phyloP scores from a whole-genome alignment of 345 rosid genomes.

The Stellera chamaejasme region DNA sequence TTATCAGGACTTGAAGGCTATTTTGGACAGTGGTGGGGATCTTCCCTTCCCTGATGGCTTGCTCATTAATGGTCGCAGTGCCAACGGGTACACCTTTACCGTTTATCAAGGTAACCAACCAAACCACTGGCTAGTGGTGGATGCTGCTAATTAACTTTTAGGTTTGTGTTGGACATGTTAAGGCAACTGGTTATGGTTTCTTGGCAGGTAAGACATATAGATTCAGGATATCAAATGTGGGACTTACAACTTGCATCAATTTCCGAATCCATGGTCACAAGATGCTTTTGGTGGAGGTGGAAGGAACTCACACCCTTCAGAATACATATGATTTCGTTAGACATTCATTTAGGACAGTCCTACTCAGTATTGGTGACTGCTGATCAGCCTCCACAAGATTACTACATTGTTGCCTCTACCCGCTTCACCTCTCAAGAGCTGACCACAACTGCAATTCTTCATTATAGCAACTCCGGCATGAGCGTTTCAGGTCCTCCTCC shows the following conservation, averaged over 20 bases:
- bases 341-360: slow-evolving; percentile 69
- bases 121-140: neutral
- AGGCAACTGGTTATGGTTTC: neutral
- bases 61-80: slow-evolving; percentile 53
- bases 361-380: slow-evolving; percentile 63
- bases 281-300: slow-evolving; percentile 65
- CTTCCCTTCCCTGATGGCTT: slow-evolving; percentile 64
- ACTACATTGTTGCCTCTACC: slow-evolving; percentile 54
- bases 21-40: slow-evolving; percentile 39
- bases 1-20: slow-evolving; percentile 47
- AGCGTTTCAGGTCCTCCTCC: slow-evolving; percentile 53
- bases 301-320: slow-evolving; percentile 73
- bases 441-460: slow-evolving; percentile 49
- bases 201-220: slow-evolving; percentile 60
- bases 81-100: slow-evolving; percentile 39
- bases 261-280: slow-evolving; percentile 81
- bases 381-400: slow-evolving; percentile 59
- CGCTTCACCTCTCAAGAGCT: slow-evolving; percentile 56
- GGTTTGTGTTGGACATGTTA: neutral
- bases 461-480: slow-evolving; percentile 52
- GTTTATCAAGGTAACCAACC: slow-evolving; percentile 50
- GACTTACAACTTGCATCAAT: slow-evolving; percentile 54
- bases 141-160: neutral
- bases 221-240: slow-evolving; percentile 74
- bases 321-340: slow-evolving; percentile 54